These are phyloP conservation scores for Geotrichum carabidarum DNA, from an alignment of 1,139 yeast species.

Conservation along the genomic window DNA sequence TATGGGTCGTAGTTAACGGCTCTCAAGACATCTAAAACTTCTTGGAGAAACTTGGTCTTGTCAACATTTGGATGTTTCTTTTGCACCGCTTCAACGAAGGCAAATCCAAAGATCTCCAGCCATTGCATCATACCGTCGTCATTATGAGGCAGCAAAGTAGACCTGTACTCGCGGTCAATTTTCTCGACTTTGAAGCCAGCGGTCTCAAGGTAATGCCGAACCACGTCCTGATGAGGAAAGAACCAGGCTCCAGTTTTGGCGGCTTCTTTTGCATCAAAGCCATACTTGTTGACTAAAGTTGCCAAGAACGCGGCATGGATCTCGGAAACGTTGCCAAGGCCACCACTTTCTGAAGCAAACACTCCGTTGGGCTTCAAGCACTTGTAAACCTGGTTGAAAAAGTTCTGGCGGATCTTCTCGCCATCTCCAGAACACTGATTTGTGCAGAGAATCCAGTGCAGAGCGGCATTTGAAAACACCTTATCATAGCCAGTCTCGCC, in stretches of 20 bases:
- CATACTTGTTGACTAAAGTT: constrained; percentile 17
- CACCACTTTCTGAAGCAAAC: constrained; percentile 43
- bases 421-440: constrained; percentile 4
- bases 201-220: constrained; percentile 18
- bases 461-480: constrained; percentile 28
- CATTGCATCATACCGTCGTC: constrained; percentile 25
- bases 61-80: neutral
- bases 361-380: constrained; percentile 74
- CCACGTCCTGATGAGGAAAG: constrained; percentile 23
- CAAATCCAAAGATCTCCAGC: constrained; percentile 28
- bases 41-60: constrained; percentile 9
- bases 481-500: constrained; percentile 21
- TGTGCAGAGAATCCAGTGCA: constrained; percentile 26
- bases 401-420: constrained; percentile 32
- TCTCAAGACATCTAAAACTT: constrained; percentile 15
- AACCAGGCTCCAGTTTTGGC: constrained; percentile 23
- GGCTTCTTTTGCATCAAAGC: constrained; percentile 18
- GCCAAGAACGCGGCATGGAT: constrained; percentile 24
- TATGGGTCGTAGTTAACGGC: constrained; percentile 9
- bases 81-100: constrained; percentile 21
- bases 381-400: constrained; percentile 73
- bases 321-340: constrained; percentile 28
- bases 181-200: constrained; percentile 26
- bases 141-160: constrained; percentile 25
- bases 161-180: constrained; percentile 25